Evolutionary conservation across 371 early-diverging fungal species (phyloP).

Genomic region (Rhizomucor pusillus): DNA sequence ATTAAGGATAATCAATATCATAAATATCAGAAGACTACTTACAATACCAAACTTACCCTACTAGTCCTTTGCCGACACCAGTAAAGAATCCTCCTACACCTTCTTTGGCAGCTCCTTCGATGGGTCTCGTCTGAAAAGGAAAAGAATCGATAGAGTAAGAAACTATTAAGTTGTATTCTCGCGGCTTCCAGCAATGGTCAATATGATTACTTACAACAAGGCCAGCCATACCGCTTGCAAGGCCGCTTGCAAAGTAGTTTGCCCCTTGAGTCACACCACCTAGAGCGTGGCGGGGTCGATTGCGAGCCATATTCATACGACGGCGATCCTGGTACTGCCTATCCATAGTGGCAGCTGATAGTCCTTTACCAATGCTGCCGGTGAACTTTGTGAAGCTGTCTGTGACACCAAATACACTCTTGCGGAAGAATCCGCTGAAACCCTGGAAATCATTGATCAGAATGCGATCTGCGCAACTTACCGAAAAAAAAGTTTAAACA

Average conservation of each 20-base stretch:
- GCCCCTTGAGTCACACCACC: slow-evolving; percentile 92
- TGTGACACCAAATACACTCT: slow-evolving; percentile 95
- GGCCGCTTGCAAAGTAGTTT: slow-evolving; percentile 77
- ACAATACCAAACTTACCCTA: slow-evolving; percentile 65
- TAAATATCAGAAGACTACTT: neutral
- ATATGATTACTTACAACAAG: slow-evolving; percentile 33
- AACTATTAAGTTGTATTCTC: neutral
- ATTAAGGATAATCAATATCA: neutral
- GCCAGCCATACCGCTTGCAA: slow-evolving; percentile 91
- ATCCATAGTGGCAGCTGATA: slow-evolving; percentile 96
- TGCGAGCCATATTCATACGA: slow-evolving; percentile 76
- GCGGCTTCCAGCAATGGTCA: neutral
- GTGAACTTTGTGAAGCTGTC: slow-evolving; percentile 96
- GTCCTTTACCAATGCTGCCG: slow-evolving; percentile 94
- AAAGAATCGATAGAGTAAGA: neutral
- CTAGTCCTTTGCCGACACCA: slow-evolving; percentile 95
- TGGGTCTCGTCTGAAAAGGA: slow-evolving; percentile 69
- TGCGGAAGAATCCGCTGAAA: slow-evolving; percentile 85
- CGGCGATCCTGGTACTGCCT: slow-evolving; percentile 85
- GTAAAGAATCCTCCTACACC: slow-evolving; percentile 95
- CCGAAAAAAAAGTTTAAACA: neutral
- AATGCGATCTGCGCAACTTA: no score
- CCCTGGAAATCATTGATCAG: slow-evolving; percentile 72
- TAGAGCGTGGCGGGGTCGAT: slow-evolving; percentile 91
- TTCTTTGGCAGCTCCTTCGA: slow-evolving; percentile 89